Conservation (phyloP, 2,329 filamentous ascomycete genomes). For the Elsinoe arachidis region DNA sequence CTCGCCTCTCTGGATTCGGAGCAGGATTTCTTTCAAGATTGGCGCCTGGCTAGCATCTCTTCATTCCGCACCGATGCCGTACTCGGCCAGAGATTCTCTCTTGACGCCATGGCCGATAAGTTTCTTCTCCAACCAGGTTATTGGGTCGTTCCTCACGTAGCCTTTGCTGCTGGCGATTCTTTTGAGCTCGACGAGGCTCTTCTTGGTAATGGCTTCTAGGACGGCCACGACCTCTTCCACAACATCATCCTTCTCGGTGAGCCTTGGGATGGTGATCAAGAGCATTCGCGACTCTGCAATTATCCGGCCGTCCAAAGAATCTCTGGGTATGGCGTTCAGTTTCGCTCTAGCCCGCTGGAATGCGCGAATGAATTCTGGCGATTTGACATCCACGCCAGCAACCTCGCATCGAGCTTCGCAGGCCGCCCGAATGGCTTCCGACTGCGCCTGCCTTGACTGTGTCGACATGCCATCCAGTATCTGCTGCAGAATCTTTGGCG, state of each 20-base stretch:
- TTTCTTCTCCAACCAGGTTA: not conserved
- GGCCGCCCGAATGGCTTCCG: constrained; percentile 55
- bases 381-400: constrained; percentile 53
- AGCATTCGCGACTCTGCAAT: constrained; percentile 21
- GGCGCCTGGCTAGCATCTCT: not conserved
- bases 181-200: constrained; percentile 23
- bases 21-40: too few relatives aligned
- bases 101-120: not conserved
- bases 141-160: not conserved
- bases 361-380: constrained; percentile 63
- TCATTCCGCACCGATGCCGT: not conserved
- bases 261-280: constrained; percentile 40
- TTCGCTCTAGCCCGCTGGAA: constrained; percentile 56
- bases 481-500: constrained; percentile 61
- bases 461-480: constrained; percentile 54
- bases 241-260: constrained; percentile 34
- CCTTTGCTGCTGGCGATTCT: not conserved
- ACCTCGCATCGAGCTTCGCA: constrained; percentile 55
- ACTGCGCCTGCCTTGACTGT: constrained; percentile 44
- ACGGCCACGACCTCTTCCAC: constrained; percentile 48
- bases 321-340: constrained; percentile 42
- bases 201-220: constrained; percentile 35
- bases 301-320: constrained; percentile 31
- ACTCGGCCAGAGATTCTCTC: not conserved
- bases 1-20: too few relatives aligned